phyloP scores from a whole-genome alignment of 2,329 filamentous ascomycete genomes.

The Mariannaea sp. region DNA sequence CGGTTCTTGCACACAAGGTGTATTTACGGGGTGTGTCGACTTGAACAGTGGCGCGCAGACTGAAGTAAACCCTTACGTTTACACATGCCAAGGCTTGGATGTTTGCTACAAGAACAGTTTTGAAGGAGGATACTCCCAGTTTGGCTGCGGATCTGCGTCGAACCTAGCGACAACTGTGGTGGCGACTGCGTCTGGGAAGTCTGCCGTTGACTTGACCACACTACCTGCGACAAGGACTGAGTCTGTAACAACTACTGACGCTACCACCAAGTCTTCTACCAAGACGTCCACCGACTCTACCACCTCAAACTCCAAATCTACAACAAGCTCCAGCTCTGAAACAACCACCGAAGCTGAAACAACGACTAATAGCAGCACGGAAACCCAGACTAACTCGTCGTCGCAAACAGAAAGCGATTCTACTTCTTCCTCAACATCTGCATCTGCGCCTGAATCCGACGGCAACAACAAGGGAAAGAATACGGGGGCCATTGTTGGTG shows the following conservation, averaged over 20 bases:
- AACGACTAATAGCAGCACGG: slow-evolving; percentile 24
- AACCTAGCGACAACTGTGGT: slow-evolving; percentile 55
- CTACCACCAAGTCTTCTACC: slow-evolving; percentile 24
- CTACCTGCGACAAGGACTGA: slow-evolving; percentile 48
- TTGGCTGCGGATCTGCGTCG: slow-evolving; percentile 58
- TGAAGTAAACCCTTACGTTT: slow-evolving; percentile 60
- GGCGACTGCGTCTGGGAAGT: slow-evolving; percentile 50
- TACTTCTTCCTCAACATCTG: slow-evolving; percentile 28
- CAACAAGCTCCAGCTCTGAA: slow-evolving; percentile 11
- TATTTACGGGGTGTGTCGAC: slow-evolving; percentile 64
- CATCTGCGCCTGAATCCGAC: slow-evolving; percentile 38
- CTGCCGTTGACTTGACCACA: slow-evolving; percentile 42
- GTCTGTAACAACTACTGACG: slow-evolving; percentile 42
- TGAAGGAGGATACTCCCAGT: slow-evolving; percentile 61
- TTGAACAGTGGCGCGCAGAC: slow-evolving; percentile 54
- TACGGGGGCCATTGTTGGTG: slow-evolving; percentile 59
- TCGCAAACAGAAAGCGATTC: slow-evolving; percentile 24
- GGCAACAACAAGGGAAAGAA: slow-evolving; percentile 37
- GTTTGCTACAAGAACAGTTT: slow-evolving; percentile 62
- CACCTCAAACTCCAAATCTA: slow-evolving; percentile 4
- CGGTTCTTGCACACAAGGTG: slow-evolving; percentile 56
- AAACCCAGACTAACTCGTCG: slow-evolving; percentile 27
- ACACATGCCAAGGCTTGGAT: slow-evolving; percentile 55
- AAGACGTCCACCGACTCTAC: slow-evolving; percentile 39
- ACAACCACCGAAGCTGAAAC: slow-evolving; percentile 17